Evolutionary conservation across 2,329 filamentous ascomycete genomes (phyloP).

Genomic region (Alternaria solani): DNA sequence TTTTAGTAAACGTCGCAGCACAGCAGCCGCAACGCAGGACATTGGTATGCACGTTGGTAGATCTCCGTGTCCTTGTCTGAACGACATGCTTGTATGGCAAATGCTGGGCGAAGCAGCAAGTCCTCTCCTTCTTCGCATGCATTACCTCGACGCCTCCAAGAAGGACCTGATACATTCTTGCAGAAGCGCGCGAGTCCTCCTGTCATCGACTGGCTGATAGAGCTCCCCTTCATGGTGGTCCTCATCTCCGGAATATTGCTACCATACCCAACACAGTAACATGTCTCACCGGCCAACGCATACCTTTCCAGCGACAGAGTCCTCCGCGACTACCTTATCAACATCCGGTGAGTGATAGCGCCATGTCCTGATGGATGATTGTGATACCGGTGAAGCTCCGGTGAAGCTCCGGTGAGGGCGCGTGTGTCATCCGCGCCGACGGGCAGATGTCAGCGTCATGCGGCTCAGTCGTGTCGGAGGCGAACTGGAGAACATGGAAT

Average conservation of each 20-base stretch:
- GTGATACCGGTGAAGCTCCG: neutral
- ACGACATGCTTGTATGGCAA: neutral
- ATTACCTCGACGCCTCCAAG: neutral
- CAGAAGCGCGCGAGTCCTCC: neutral
- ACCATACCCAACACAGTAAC: neutral
- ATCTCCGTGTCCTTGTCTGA: too few relatives aligned
- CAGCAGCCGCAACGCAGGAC: neutral
- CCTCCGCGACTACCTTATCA: neutral
- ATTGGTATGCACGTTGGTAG: rapidly evolving
- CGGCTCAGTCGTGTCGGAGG: neutral
- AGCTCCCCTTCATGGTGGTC: neutral
- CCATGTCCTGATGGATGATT: neutral
- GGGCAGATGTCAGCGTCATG: neutral
- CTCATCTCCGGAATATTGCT: neutral
- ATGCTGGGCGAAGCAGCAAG: neutral
- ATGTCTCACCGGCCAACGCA: neutral
- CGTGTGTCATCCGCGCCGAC: neutral
- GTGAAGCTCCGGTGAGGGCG: neutral
- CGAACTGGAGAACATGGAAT: neutral
- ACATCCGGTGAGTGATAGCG: neutral
- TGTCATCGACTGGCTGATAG: neutral
- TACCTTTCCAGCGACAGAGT: neutral
- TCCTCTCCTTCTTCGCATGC: neutral
- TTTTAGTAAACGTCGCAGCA: neutral
- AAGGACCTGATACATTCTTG: neutral